Evolutionary conservation across 805 yeast genomes (phyloP).

Genomic region (Teunomyces tritomae): DNA sequence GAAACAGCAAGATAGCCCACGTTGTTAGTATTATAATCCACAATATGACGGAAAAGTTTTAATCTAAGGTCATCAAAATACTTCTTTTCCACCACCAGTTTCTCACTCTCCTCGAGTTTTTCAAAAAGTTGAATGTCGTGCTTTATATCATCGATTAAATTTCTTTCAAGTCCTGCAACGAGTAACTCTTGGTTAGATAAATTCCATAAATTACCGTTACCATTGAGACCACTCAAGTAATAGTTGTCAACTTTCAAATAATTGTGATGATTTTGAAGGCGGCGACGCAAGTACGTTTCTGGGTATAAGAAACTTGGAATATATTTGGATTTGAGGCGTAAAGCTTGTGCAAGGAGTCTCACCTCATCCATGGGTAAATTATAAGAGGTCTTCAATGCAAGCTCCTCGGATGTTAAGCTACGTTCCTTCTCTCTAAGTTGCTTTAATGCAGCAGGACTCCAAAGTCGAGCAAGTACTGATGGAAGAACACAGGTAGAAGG

Average conservation of each 20-base stretch:
- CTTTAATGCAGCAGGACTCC: constrained; percentile 19
- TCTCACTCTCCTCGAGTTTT: constrained; percentile 12
- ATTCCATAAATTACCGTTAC: constrained; percentile 42
- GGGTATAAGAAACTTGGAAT: constrained; percentile 40
- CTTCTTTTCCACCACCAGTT: constrained; percentile 11
- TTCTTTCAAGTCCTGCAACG: constrained; percentile 54
- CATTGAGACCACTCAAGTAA: constrained; percentile 34
- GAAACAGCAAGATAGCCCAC: constrained; percentile 29
- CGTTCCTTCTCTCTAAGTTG: constrained; percentile 12
- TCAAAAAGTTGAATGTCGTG: constrained; percentile 22
- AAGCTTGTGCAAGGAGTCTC: constrained; percentile 29
- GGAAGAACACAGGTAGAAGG: constrained; percentile 61
- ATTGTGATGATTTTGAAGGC: constrained; percentile 38
- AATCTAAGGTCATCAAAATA: constrained; percentile 31
- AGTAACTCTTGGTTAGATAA: constrained; percentile 51
- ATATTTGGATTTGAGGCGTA: constrained; percentile 39
- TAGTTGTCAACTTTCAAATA: constrained; percentile 55
- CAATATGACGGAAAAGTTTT: constrained; percentile 38
- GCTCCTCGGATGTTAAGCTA: constrained; percentile 13
- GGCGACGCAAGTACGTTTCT: constrained; percentile 32
- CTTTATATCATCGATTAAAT: constrained; percentile 40
- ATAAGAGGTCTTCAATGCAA: constrained; percentile 47
- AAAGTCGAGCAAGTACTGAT: constrained; percentile 35
- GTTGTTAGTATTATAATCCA: constrained; percentile 40
- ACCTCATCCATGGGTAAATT: constrained; percentile 41